phyloP scores from a whole-genome alignment of 139 green algal genomes.

The Chlamydomonas eustigma region DNA sequence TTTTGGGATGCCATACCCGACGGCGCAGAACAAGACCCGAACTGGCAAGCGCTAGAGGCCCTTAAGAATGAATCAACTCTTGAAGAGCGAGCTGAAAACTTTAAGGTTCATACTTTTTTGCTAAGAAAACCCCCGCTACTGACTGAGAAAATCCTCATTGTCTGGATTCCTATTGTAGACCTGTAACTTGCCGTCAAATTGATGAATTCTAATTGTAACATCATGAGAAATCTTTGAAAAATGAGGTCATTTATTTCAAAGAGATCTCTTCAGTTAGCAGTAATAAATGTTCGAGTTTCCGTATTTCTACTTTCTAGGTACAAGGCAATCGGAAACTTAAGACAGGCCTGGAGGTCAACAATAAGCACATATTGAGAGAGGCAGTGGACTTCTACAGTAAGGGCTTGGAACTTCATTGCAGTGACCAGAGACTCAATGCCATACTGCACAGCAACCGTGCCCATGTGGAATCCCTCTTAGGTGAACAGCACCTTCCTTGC shows the following conservation, averaged over 20 bases:
- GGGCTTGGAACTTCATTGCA: constrained; percentile 6
- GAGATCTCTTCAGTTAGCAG: not conserved
- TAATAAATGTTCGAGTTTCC: not conserved
- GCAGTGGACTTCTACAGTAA: constrained; percentile 70
- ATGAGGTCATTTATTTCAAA: too few relatives aligned
- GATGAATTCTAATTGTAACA: too few relatives aligned
- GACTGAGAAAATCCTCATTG: too few relatives aligned
- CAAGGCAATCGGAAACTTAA: constrained; percentile 67
- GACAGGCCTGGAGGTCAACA: constrained; percentile 59
- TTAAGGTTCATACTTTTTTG: constrained; percentile 55
- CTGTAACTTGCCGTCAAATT: too few relatives aligned
- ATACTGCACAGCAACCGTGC: constrained; percentile 68
- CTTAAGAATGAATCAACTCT: constrained; percentile 66
- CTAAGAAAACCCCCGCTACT: too few relatives aligned
- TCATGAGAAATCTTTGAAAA: too few relatives aligned
- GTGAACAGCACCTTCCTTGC: too few relatives aligned
- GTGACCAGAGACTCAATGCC: constrained; percentile 6
- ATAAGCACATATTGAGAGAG: constrained; percentile 71
- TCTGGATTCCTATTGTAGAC: too few relatives aligned
- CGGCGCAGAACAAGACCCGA: constrained; percentile 49
- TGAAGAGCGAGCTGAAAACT: constrained; percentile 64
- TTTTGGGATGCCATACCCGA: constrained; percentile 73
- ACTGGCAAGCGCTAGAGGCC: constrained; percentile 60
- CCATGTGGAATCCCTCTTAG: constrained; percentile 73
- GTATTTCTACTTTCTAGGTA: not conserved